Conservation (phyloP, 805 yeast species). For the Hanseniaspora nectarophila region DNA sequence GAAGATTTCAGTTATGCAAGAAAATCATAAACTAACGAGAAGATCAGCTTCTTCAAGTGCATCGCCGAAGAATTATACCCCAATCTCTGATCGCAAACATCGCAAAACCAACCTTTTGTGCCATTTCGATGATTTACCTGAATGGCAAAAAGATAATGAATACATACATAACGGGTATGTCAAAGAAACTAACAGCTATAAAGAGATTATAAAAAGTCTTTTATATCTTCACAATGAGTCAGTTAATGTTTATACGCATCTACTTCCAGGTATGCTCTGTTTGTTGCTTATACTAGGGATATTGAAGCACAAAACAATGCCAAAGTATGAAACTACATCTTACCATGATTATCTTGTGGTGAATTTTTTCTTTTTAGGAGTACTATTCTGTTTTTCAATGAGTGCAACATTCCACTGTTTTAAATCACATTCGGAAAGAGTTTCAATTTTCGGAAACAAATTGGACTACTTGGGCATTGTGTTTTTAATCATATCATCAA, state of each 20-base stretch:
- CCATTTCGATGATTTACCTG: constrained; percentile 43
- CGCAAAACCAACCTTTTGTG: not conserved
- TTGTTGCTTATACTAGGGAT: constrained; percentile 16
- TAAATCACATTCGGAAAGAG: constrained; percentile 49
- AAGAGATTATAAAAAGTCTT: constrained; percentile 37
- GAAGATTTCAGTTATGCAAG: not conserved
- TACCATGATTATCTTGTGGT: constrained; percentile 31
- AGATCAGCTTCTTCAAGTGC: not conserved
- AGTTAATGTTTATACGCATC: constrained; percentile 59
- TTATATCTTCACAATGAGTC: constrained; percentile 59
- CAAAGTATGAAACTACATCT: constrained; percentile 33
- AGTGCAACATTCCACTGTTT: constrained; percentile 57
- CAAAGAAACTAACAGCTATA: constrained; percentile 38
- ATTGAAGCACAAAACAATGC: constrained; percentile 26
- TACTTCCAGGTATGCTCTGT: constrained; percentile 32
- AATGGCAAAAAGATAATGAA: constrained; percentile 66
- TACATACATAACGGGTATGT: constrained; percentile 54
- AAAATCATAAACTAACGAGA: not conserved
- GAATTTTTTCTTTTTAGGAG: constrained; percentile 38
- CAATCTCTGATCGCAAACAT: not conserved
- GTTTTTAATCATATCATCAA: constrained; percentile 50
- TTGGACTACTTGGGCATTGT: constrained; percentile 69
- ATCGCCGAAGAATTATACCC: constrained; percentile 1
- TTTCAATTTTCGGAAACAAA: constrained; percentile 51
- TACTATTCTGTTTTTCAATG: constrained; percentile 46